Evolutionary conservation across 108 stramenopile genomes (phyloP).

Genomic region (Mediolabrus comicus): DNA sequence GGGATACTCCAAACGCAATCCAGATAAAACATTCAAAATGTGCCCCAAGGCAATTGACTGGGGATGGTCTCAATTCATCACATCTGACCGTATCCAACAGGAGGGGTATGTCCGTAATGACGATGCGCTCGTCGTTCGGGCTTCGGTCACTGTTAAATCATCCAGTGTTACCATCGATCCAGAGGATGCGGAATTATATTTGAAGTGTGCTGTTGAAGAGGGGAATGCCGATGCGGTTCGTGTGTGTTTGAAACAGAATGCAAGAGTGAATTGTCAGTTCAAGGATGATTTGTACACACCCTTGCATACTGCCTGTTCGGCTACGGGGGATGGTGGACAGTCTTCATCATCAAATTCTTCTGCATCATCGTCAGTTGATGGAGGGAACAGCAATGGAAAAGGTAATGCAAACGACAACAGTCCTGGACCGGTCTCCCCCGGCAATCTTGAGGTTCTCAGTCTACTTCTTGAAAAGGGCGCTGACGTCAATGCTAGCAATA

Average conservation of each 20-base stretch:
- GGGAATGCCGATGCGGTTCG: slow-evolving; percentile 83
- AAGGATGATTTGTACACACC: slow-evolving; percentile 93
- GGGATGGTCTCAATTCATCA: slow-evolving; percentile 92
- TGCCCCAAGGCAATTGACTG: slow-evolving; percentile 93
- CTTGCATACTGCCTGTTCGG: slow-evolving; percentile 85
- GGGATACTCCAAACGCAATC: slow-evolving; percentile 88
- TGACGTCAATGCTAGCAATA: slow-evolving; percentile 90
- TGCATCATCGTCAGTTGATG: background rate
- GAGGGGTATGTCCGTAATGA: slow-evolving; percentile 73
- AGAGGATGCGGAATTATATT: slow-evolving; percentile 86
- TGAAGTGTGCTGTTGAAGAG: slow-evolving; percentile 91
- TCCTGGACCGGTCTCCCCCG: slow-evolving; percentile 36
- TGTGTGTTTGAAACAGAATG: slow-evolving; percentile 75
- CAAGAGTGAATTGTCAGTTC: slow-evolving; percentile 88
- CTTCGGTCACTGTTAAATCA: slow-evolving; percentile 81
- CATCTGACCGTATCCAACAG: slow-evolving; percentile 82
- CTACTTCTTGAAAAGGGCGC: slow-evolving; percentile 77
- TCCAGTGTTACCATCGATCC: slow-evolving; percentile 74
- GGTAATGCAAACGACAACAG: slow-evolving; percentile 39
- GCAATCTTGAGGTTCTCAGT: slow-evolving; percentile 74
- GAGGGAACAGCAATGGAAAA: slow-evolving; percentile 11
- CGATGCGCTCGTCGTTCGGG: slow-evolving; percentile 70
- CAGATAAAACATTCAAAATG: slow-evolving; percentile 90
- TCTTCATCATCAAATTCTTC: background rate
- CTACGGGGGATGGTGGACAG: slow-evolving; percentile 22